Percentiles rank a stretch among this genome's conserved stretches.
Evolutionary conservation across 768 basidiomycete species (phyloP).

Genomic region (Asterophora lycoperdoides): DNA sequence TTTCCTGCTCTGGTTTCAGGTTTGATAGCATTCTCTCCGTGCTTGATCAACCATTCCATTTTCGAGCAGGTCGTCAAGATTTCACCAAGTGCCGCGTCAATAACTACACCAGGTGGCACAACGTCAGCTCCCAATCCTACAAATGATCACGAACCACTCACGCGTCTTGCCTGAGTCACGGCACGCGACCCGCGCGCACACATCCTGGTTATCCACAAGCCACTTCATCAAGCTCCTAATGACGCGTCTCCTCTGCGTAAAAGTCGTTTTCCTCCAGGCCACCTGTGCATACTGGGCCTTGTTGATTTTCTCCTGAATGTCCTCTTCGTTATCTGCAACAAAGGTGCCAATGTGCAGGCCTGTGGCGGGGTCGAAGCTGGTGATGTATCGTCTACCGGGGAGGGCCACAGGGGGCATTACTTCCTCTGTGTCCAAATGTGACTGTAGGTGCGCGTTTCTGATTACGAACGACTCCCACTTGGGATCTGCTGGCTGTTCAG

Average conservation of each 20-base stretch:
- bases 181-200: constrained; percentile 82
- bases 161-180: constrained; percentile 95
- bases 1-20: constrained; percentile 70
- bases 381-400: constrained; percentile 65
- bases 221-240: constrained; percentile 86
- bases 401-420: constrained; percentile 48
- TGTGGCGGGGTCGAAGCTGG: constrained; percentile 89
- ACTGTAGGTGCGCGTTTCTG: constrained; percentile 53
- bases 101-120: constrained; percentile 44
- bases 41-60: constrained; percentile 84
- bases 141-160: constrained; percentile 33
- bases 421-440: constrained; percentile 54
- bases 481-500: constrained; percentile 51
- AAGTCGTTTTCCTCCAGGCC: constrained; percentile 71
- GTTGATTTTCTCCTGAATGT: constrained; percentile 71
- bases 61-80: constrained; percentile 94
- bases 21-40: constrained; percentile 73
- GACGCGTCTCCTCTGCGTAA: constrained; percentile 76
- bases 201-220: constrained; percentile 88
- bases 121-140: background rate
- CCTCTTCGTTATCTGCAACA: constrained; percentile 66
- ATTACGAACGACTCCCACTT: constrained; percentile 54
- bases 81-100: constrained; percentile 94
- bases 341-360: constrained; percentile 75
- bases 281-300: constrained; percentile 63